Conservation (phyloP, 2,329 filamentous ascomycete genomes). For the Mycosphaerella arachidis region DNA sequence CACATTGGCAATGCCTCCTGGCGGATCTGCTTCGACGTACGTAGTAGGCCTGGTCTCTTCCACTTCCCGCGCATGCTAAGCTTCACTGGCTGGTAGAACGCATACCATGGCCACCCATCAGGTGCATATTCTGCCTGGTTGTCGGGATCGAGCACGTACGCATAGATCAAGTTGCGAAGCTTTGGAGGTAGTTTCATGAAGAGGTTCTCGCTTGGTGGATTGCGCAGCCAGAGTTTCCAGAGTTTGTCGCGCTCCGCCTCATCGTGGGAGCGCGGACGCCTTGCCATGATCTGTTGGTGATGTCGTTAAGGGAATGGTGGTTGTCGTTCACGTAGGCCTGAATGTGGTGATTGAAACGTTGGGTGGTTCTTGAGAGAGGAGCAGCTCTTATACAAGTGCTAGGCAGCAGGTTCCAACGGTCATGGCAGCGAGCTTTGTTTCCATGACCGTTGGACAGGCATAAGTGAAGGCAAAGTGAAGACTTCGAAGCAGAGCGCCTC, state of each 20-base stretch:
- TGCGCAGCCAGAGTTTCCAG: neutral
- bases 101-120: neutral
- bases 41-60: slow-evolving; percentile 10
- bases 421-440: neutral
- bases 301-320: neutral
- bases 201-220: neutral
- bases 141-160: neutral
- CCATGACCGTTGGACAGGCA: neutral
- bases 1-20: slow-evolving; percentile 3
- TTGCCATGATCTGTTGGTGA: neutral
- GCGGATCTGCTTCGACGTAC: slow-evolving; percentile 7
- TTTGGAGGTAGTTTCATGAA: slow-evolving; percentile 5
- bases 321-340: neutral
- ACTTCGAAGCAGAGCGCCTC: neutral
- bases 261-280: too few relatives aligned
- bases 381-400: neutral
- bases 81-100: neutral
- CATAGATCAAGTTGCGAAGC: slow-evolving; percentile 7
- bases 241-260: neutral
- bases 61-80: neutral
- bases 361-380: neutral
- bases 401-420: neutral
- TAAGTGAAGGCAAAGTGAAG: neutral
- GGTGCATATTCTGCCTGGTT: neutral
- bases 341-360: too few relatives aligned